These are phyloP conservation scores for Blastocystis sp. DNA, from an alignment of 352 stramenopile genomes.

Conservation along the genomic window DNA sequence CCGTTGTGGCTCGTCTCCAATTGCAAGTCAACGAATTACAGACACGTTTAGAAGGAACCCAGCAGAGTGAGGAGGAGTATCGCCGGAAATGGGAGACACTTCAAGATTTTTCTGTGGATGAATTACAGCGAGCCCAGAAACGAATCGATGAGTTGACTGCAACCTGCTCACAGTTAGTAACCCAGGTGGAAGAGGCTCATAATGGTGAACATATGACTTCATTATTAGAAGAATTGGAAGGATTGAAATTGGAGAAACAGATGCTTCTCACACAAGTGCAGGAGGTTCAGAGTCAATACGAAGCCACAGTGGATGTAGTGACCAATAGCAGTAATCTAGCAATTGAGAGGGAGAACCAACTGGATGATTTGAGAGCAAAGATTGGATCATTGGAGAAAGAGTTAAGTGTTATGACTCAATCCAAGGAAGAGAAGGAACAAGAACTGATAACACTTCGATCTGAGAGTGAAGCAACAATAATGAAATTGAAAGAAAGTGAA, in stretches of 20 bases:
- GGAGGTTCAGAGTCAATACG: slow-evolving; percentile 12
- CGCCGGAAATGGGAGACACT: slow-evolving; percentile 41
- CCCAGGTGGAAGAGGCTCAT: slow-evolving; percentile 51
- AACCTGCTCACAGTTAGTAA: background rate
- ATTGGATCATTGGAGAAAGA: background rate
- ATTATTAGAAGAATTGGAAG: background rate
- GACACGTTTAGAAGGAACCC: background rate
- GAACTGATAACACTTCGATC: background rate
- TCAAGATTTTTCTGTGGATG: slow-evolving; percentile 48
- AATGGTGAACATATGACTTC: slow-evolving; percentile 15
- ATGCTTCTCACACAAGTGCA: background rate
- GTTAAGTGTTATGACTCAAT: background rate
- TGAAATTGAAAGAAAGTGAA: background rate
- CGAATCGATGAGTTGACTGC: slow-evolving; percentile 42
- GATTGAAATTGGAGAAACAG: slow-evolving; percentile 17
- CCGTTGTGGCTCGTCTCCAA: slow-evolving; percentile 30
- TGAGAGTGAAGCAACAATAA: background rate
- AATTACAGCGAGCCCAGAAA: slow-evolving; percentile 11
- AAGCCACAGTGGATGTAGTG: slow-evolving; percentile 31
- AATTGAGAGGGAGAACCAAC: slow-evolving; percentile 37
- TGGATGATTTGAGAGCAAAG: slow-evolving; percentile 22
- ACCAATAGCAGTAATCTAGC: slow-evolving; percentile 37
- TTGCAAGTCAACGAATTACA: slow-evolving; percentile 52
- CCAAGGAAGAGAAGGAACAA: slow-evolving; percentile 34
- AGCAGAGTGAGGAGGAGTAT: slow-evolving; percentile 55